Evolutionary conservation across 352 stramenopile genomes (phyloP).

Genomic region (Pythium oligandrum): DNA sequence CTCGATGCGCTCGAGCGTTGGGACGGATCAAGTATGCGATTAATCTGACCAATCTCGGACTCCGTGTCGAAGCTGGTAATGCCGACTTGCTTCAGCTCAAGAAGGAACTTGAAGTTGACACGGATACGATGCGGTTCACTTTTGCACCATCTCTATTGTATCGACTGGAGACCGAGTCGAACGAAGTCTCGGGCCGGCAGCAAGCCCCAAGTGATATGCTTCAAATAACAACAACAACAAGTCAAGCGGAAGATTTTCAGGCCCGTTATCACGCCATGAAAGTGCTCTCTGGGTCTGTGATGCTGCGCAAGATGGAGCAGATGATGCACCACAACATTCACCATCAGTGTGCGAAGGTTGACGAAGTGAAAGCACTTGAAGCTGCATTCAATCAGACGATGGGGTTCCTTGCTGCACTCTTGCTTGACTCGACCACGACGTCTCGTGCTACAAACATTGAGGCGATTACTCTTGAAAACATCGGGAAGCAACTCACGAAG

Average conservation of each 20-base stretch:
- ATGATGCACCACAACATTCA: conserved; percentile 56
- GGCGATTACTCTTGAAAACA: not conserved
- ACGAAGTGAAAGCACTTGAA: conserved; percentile 22
- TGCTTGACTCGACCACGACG: conserved; percentile 1
- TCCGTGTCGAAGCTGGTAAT: conserved; percentile 14
- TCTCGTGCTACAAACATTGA: conserved; percentile 3
- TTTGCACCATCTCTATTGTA: conserved; percentile 11
- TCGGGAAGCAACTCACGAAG: not conserved
- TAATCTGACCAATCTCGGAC: conserved; percentile 18
- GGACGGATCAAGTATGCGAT: conserved; percentile 26
- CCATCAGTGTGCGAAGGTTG: conserved; percentile 35
- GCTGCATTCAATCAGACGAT: conserved; percentile 11
- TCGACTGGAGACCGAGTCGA: conserved; percentile 7
- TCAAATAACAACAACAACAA: conserved; percentile 1
- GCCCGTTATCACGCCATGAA: conserved; percentile 19
- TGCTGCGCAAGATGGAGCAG: conserved; percentile 33
- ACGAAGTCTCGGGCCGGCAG: conserved; percentile 2
- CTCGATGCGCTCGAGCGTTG: conserved; percentile 35
- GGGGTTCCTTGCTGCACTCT: conserved; percentile 3
- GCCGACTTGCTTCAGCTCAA: conserved; percentile 24
- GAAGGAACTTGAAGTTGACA: conserved; percentile 30
- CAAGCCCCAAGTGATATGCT: not conserved
- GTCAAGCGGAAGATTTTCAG: conserved; percentile 2
- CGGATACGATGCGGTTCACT: conserved; percentile 1
- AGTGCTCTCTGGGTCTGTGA: conserved; percentile 19